phyloP scores from a whole-genome alignment of 2,329 filamentous ascomycete species.

The Colletotrichum sp. region DNA sequence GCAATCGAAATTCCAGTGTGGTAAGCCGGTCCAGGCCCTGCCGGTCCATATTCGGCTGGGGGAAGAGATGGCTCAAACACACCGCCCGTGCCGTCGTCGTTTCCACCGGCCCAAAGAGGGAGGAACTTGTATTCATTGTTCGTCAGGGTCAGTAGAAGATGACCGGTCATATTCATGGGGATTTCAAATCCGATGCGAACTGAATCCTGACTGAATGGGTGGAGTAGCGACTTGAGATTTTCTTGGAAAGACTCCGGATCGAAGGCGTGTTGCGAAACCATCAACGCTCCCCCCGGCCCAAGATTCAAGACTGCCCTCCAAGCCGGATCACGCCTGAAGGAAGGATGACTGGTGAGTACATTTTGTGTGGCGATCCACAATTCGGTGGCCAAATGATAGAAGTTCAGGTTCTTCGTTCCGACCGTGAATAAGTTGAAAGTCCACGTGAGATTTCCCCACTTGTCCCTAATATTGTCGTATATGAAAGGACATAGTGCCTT shows the following conservation, averaged over 20 bases:
- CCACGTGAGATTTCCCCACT: not conserved
- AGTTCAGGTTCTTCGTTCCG: not conserved
- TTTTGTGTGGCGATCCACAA: not conserved
- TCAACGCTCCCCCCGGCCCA: not conserved
- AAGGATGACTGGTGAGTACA: not conserved
- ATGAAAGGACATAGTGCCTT: slow-evolving; percentile 40
- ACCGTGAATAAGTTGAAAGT: not conserved
- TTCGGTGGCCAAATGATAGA: not conserved
- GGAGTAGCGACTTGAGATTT: not conserved
- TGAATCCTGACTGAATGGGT: slow-evolving; percentile 24
- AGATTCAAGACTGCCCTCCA: not conserved
- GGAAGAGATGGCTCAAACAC: slow-evolving; percentile 50
- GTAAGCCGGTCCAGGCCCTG: slow-evolving; percentile 51
- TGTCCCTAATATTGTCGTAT: slow-evolving; percentile 32
- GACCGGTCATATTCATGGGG: slow-evolving; percentile 40
- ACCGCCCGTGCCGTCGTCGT: slow-evolving; percentile 56
- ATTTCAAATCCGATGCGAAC: slow-evolving; percentile 34
- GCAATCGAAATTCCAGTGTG: slow-evolving; percentile 48
- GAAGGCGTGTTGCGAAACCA: slow-evolving; percentile 4
- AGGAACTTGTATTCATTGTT: slow-evolving; percentile 66
- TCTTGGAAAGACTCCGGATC: not conserved
- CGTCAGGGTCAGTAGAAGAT: slow-evolving; percentile 57
- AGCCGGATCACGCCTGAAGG: not conserved
- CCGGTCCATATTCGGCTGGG: slow-evolving; percentile 47
- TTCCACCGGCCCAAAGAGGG: slow-evolving; percentile 68